These are phyloP conservation scores for Leptographium wingfieldii DNA, from an alignment of 2,329 filamentous ascomycete genomes.

Conservation along the genomic window DNA sequence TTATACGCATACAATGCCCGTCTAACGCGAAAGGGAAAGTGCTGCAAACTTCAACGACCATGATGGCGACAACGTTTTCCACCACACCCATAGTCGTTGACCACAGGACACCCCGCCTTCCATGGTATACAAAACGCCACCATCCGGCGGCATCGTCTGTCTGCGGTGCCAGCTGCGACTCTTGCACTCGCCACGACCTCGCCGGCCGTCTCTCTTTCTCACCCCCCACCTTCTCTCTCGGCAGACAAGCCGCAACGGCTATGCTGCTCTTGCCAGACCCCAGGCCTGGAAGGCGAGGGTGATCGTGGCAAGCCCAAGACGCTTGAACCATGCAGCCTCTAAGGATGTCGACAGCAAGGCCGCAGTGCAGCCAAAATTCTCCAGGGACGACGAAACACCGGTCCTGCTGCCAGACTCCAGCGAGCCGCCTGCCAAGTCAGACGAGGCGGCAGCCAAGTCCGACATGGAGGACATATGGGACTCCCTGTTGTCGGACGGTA, in stretches of 20 bases:
- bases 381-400: background rate
- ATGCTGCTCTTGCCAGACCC: background rate
- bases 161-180: constrained; percentile 3
- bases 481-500: background rate
- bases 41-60: constrained; percentile 3
- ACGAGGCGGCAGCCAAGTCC: background rate
- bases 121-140: constrained; percentile 1
- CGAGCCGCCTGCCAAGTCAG: background rate
- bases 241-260: background rate
- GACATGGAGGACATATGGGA: background rate
- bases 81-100: background rate
- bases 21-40: background rate
- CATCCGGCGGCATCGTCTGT: background rate
- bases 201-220: background rate
- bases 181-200: background rate
- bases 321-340: background rate
- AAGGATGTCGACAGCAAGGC: background rate
- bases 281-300: too few relatives aligned
- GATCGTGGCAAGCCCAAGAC: background rate
- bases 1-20: background rate
- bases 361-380: background rate
- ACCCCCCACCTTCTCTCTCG: background rate
- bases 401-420: background rate
- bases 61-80: background rate
- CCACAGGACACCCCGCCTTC: background rate